Percentiles rank a stretch among this genome's conserved stretches.
Conservation (phyloP, 2,329 filamentous ascomycete species). For the Clarireedia hainanense region DNA sequence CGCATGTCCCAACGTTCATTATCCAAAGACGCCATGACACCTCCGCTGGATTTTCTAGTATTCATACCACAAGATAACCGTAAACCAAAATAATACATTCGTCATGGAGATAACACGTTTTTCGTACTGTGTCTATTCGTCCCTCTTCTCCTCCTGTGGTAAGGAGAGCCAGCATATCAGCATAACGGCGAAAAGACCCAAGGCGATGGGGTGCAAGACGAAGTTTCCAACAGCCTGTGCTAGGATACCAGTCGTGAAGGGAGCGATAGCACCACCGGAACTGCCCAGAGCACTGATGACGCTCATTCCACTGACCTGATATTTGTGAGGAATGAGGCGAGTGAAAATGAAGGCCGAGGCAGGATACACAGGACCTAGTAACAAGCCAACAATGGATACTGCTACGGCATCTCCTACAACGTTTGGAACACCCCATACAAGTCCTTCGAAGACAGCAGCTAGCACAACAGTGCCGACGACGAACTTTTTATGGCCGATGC, state of each 20-base stretch:
- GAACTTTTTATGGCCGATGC: conserved; percentile 61
- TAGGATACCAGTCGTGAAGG: conserved; percentile 41
- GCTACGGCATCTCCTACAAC: conserved; percentile 62
- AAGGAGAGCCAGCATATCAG: conserved; percentile 54
- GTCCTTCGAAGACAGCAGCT: conserved; percentile 60
- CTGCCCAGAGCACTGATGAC: conserved; percentile 64
- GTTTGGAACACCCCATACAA: conserved; percentile 73
- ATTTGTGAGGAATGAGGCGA: conserved; percentile 46
- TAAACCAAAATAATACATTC: background rate
- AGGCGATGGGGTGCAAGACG: conserved; percentile 49
- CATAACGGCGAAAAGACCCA: conserved; percentile 59
- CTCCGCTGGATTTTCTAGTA: conserved; percentile 10
- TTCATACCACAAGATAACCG: background rate
- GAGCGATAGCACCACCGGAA: conserved; percentile 59
- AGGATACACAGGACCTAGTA: conserved; percentile 74
- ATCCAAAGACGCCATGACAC: conserved; percentile 20
- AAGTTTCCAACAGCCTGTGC: conserved; percentile 39
- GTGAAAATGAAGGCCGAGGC: conserved; percentile 60
- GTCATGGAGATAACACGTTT: background rate
- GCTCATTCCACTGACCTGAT: conserved; percentile 56
- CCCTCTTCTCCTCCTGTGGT: conserved; percentile 50
- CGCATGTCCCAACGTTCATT: conserved; percentile 20
- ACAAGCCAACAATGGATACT: conserved; percentile 61
- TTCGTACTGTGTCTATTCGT: conserved; percentile 36
- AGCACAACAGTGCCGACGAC: conserved; percentile 56